phyloP scores from a whole-genome alignment of 139 green algal genomes.

The Dunaliella primolecta region DNA sequence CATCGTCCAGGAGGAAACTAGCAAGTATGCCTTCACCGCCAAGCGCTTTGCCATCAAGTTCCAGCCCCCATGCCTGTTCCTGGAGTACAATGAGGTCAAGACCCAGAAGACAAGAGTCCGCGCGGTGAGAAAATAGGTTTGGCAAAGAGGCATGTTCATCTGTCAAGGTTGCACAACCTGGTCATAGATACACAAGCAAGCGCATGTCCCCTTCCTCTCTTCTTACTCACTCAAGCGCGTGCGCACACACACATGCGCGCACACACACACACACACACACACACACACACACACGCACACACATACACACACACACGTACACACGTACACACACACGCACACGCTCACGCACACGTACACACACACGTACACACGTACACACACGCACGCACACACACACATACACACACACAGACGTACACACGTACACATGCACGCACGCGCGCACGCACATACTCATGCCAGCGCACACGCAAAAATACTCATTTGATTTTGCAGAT shows the following conservation, averaged over 20 bases:
- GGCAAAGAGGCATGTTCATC: too few species aligned
- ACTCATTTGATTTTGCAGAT: too few species aligned
- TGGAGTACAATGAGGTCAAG: slow-evolving; percentile 41
- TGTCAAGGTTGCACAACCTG: too few species aligned
- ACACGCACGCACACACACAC: slow-evolving; percentile 3
- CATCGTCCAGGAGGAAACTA: too few species aligned
- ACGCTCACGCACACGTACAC: neutral
- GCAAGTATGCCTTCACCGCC: slow-evolving; percentile 4
- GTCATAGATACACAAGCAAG: too few species aligned
- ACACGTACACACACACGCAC: neutral
- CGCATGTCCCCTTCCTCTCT: neutral
- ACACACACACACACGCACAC: neutral
- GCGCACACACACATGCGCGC: neutral
- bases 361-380: neutral
- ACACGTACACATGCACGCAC: neutral
- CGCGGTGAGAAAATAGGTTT: slow-evolving; percentile 28
- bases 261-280: neutral
- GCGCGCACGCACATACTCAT: neutral
- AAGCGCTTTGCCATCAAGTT: slow-evolving; percentile 34
- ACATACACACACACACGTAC: slow-evolving; percentile 3
- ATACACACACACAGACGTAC: neutral
- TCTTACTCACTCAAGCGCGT: neutral
- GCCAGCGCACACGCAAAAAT: too few species aligned
- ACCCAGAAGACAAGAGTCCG: slow-evolving; percentile 22
- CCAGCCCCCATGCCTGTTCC: slow-evolving; percentile 30